These are phyloP conservation scores for Gentiana straminea DNA, from an alignment of 257 asterid genomes.

Conservation along the genomic window DNA sequence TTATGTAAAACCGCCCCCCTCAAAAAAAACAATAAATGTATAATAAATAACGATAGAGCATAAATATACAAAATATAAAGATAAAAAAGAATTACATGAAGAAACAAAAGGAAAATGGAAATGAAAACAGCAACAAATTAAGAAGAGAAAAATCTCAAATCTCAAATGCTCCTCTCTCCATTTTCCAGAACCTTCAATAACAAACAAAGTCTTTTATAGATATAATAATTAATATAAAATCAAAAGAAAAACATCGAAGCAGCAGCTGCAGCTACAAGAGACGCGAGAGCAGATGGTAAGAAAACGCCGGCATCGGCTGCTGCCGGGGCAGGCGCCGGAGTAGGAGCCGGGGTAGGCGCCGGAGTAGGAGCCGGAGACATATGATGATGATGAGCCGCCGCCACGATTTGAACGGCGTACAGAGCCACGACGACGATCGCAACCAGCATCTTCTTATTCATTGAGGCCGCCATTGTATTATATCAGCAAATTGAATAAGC, in stretches of 20 bases:
- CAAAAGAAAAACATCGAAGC: slow-evolving; percentile 36
- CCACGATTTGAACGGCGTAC: slow-evolving; percentile 23
- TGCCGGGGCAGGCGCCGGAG: slow-evolving; percentile 36
- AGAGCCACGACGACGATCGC: slow-evolving; percentile 20
- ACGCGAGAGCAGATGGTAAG: slow-evolving; percentile 30
- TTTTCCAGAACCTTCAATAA: no score
- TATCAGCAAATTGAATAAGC: not conserved
- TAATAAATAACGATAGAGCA: not conserved
- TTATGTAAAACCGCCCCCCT: no score
- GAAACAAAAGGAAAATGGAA: no score
- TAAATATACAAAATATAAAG: no score
- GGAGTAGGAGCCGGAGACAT: no score
- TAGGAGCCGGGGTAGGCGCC: slow-evolving; percentile 15
- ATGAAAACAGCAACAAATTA: no score
- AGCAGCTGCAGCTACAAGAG: slow-evolving; percentile 25
- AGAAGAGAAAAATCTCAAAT: no score
- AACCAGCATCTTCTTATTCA: slow-evolving; percentile 33
- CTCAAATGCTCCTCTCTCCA: no score
- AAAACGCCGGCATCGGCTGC: slow-evolving; percentile 25
- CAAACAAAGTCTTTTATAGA: no score
- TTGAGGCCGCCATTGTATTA: slow-evolving; percentile 29
- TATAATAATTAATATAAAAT: not conserved
- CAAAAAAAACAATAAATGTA: not conserved
- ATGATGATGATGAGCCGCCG: slow-evolving; percentile 7
- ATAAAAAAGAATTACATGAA: no score